Evolutionary conservation across 1,139 yeast genomes (phyloP).

Genomic region (Candida sp.): DNA sequence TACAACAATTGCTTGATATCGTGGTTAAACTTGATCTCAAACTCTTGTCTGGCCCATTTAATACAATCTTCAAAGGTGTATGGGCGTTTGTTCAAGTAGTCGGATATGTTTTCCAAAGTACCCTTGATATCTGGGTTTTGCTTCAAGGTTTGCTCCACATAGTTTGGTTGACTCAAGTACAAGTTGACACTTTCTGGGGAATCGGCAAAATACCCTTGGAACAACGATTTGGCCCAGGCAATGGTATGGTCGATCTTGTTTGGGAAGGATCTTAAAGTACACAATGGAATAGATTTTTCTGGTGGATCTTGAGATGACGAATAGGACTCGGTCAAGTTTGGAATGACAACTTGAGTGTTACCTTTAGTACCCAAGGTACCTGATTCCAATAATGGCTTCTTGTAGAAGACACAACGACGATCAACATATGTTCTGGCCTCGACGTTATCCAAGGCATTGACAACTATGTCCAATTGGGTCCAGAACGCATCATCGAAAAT

Average conservation of each 20-base stretch:
- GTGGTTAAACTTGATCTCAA: conserved; percentile 81
- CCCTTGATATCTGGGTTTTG: conserved; percentile 93
- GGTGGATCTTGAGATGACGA: conserved; percentile 99
- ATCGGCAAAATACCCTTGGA: conserved; percentile 93
- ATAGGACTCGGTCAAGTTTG: conserved; percentile 91
- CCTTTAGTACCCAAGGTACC: conserved; percentile 99
- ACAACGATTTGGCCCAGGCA: conserved; percentile 98
- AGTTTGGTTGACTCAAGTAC: conserved; percentile 90
- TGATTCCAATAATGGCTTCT: conserved; percentile 90
- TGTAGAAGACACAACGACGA: conserved; percentile 93
- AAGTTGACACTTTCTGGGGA: conserved; percentile 92
- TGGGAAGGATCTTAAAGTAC: conserved; percentile 97
- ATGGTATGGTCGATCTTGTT: conserved; percentile 98
- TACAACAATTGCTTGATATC: conserved; percentile 89
- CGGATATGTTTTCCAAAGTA: conserved; percentile 76
- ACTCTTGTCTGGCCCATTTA: conserved; percentile 92
- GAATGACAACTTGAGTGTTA: conserved; percentile 95
- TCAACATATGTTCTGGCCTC: conserved; percentile 99
- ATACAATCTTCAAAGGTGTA: conserved; percentile 92
- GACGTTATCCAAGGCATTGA: conserved; percentile 96
- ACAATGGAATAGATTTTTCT: conserved; percentile 94
- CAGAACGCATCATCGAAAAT: conserved; percentile 90
- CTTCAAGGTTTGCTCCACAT: conserved; percentile 87
- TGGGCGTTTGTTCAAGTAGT: conserved; percentile 81
- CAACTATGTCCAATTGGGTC: conserved; percentile 82